phyloP scores from a whole-genome alignment of 345 rosid genomes.

The Populus euphratica region DNA sequence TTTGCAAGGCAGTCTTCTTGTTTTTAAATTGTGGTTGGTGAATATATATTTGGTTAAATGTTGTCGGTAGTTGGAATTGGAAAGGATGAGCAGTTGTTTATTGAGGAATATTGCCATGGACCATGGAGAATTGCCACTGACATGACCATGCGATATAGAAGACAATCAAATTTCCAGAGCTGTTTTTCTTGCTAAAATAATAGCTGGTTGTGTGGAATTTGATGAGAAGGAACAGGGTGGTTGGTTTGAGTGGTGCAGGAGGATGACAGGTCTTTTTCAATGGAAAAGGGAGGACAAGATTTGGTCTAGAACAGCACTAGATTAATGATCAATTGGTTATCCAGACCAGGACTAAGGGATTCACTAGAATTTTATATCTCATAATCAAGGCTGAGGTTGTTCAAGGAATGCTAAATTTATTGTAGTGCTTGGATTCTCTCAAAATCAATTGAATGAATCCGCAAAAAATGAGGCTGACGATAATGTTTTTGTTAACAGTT shows the following conservation, averaged over 20 bases:
- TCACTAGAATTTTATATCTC: not conserved
- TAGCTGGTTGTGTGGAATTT: not conserved
- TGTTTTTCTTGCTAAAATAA: not conserved
- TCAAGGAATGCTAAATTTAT: not conserved
- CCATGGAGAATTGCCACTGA: not conserved
- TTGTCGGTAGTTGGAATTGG: not conserved
- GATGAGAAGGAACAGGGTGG: not conserved
- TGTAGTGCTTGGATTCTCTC: not conserved
- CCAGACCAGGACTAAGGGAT: not conserved
- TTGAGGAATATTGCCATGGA: not conserved
- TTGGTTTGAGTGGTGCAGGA: not conserved
- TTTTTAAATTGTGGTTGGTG: not conserved
- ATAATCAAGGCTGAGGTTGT: not conserved
- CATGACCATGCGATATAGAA: not conserved
- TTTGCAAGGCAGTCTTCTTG: not conserved
- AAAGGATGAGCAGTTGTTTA: not conserved
- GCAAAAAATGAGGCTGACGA: not conserved
- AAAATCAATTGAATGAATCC: not conserved
- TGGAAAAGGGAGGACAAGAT: not conserved
- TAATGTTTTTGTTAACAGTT: constrained; percentile 42
- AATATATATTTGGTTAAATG: not conserved
- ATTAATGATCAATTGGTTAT: too few species aligned
- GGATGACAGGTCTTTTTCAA: not conserved
- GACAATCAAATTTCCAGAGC: not conserved
- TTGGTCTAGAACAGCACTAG: not conserved